Conservation (phyloP, 192 early-diverging fungal species). For the Entophlyctis luteolus region DNA sequence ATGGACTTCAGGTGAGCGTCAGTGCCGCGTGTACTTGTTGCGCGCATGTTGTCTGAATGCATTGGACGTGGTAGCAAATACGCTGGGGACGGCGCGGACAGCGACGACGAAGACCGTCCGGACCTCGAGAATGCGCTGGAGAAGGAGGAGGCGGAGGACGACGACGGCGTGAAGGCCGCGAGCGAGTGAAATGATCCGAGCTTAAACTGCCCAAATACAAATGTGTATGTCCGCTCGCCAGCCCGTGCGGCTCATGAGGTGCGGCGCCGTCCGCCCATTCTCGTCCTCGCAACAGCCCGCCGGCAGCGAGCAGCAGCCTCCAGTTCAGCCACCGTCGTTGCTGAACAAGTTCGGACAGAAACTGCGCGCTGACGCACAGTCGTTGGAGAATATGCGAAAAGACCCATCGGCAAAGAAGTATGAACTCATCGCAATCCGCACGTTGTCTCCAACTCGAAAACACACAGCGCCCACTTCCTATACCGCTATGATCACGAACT, state of each 20-base stretch:
- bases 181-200: too few relatives aligned
- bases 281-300: too few relatives aligned
- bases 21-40: constrained; percentile 1
- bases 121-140: constrained; percentile 8
- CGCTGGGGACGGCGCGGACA: not conserved
- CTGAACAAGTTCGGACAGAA: constrained; percentile 17
- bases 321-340: too few relatives aligned
- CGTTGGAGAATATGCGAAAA: constrained; percentile 8
- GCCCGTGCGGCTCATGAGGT: too few relatives aligned
- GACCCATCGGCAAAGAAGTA: not conserved
- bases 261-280: too few relatives aligned
- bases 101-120: constrained; percentile 32
- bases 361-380: constrained; percentile 13
- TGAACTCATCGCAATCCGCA: not conserved
- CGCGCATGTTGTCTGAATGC: not conserved
- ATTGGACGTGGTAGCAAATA: not conserved
- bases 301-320: too few relatives aligned
- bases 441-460: too few relatives aligned
- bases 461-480: constrained; percentile 28
- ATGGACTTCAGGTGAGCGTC: constrained; percentile 60
- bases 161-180: too few relatives aligned
- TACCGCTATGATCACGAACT: constrained; percentile 29
- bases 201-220: too few relatives aligned
- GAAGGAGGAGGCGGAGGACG: too few relatives aligned
- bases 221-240: too few relatives aligned